Conservation (phyloP, 2,329 filamentous ascomycete genomes). For the Myotisia sp. region DNA sequence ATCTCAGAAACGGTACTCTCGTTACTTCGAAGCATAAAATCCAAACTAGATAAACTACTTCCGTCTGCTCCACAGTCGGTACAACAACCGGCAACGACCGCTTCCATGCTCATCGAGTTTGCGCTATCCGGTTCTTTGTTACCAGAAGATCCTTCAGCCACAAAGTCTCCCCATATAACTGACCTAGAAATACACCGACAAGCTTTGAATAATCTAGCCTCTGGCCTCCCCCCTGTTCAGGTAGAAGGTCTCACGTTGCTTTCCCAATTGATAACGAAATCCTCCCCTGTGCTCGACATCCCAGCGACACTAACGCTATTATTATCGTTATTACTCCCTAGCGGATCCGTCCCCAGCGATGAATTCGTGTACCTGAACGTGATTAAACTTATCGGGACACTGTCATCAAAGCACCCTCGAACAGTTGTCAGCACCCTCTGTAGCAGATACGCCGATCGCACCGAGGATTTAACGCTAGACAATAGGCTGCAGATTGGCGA, state of each 20-base stretch:
- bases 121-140: conserved; percentile 17
- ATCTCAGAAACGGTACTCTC: conserved; percentile 19
- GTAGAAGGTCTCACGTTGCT: conserved; percentile 31
- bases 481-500: conserved; percentile 31
- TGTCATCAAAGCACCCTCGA: conserved; percentile 29
- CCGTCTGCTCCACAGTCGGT: conserved; percentile 21
- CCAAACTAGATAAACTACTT: conserved; percentile 23
- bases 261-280: conserved; percentile 25
- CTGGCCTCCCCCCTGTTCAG: conserved; percentile 28
- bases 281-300: conserved; percentile 31
- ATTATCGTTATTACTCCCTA: conserved; percentile 24
- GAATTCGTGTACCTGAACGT: conserved; percentile 33
- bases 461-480: conserved; percentile 25
- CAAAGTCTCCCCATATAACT: conserved; percentile 16
- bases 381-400: conserved; percentile 27
- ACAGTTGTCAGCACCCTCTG: conserved; percentile 29
- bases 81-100: conserved; percentile 26
- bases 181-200: conserved; percentile 30
- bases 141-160: conserved; percentile 15
- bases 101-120: conserved; percentile 31
- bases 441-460: conserved; percentile 27
- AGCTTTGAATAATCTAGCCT: conserved; percentile 28
- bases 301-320: conserved; percentile 29
- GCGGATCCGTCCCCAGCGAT: conserved; percentile 24
- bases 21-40: conserved; percentile 22